Evolutionary conservation across 306 rosid genomes (phyloP), one percentile per base, ranked within the genome.

Genomic region (Prosopis cineraria): DNA sequence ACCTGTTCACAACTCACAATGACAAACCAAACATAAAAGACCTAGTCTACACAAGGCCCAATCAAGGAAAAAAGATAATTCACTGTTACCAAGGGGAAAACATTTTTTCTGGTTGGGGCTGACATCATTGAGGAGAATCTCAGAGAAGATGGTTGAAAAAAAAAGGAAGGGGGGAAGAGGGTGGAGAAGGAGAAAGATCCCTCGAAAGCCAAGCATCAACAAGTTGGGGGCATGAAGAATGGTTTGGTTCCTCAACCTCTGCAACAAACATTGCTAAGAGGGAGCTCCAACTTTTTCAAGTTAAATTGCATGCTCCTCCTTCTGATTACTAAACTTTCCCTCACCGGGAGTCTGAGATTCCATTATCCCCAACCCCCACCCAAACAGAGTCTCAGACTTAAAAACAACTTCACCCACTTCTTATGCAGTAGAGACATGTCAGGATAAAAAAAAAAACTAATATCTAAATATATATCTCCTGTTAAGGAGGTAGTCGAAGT

Each of bases 201-300:
- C 68, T 62, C 68, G 68, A 62, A 62, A 31, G 68, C 68, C 68
- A 30, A 62, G 68, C 10, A 62, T 62, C 68, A 17, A 62, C 68
- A 34, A 31, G 24, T 25, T 17, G 24, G 2, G 62, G 24, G 41
- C 68, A 62, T 62, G 43, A 33, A 62, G 24, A 62, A 31, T 0
- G 19, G 41, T 17, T 31, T 31, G 68, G 68, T 62, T 31, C 68
- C 68, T 62, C 68, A 8, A 62, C 68, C 68, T 62, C 43, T 14
- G 40, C 68, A 62, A 33, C 22, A 17, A 17, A 17, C 10, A 58
- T 58, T 62, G 13, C 40, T 14, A 17, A 31, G 68, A 62, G 68
- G 68, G 41, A 62, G 68, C 68, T 14, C 68, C 68, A 62, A 6
- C 59, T 55, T 55, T 53, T 55, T 24, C 30, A 55, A 1, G 7